Evolutionary conservation across 176 grass and related monocot genomes (phyloP).

Genomic region (Oryza glaberrima): DNA sequence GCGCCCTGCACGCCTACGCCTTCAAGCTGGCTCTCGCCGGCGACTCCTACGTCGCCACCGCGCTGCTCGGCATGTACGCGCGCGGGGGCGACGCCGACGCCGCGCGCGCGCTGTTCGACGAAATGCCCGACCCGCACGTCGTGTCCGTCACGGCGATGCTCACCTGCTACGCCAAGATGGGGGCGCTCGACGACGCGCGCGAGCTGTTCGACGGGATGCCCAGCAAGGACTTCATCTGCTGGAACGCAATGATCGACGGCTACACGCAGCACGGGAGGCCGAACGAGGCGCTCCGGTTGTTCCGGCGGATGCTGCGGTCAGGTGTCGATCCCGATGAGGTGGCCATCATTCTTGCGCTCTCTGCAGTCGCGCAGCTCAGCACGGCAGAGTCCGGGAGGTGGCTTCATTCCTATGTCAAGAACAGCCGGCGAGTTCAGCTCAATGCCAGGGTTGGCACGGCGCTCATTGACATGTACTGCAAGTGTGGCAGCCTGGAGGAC

Average conservation of each 20-base stretch:
- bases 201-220: conserved; percentile 64
- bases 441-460: conserved; percentile 79
- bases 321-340: conserved; percentile 57
- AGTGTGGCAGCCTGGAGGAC: conserved; percentile 89
- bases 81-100: conserved; percentile 63
- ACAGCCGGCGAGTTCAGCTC: conserved; percentile 37
- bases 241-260: conserved; percentile 97
- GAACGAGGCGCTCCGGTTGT: conserved; percentile 60
- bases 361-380: conserved; percentile 72
- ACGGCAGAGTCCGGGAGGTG: conserved; percentile 66
- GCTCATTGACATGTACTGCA: conserved; percentile 93
- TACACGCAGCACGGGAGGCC: conserved; percentile 75
- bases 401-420: conserved; percentile 81
- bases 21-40: conserved; percentile 63
- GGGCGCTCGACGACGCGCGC: conserved; percentile 59
- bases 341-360: conserved; percentile 62
- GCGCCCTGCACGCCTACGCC: conserved; percentile 75
- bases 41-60: conserved; percentile 77
- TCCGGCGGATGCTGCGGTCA: conserved; percentile 75
- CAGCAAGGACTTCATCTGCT: conserved; percentile 72
- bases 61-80: conserved; percentile 90
- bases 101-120: conserved; percentile 74
- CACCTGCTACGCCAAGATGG: conserved; percentile 77
- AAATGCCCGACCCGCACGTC: conserved; percentile 61
- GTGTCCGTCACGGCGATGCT: conserved; percentile 91